These are phyloP conservation scores for Dendrobium nobile DNA, from an alignment of 106 monocot genomes.

Conservation along the genomic window DNA sequence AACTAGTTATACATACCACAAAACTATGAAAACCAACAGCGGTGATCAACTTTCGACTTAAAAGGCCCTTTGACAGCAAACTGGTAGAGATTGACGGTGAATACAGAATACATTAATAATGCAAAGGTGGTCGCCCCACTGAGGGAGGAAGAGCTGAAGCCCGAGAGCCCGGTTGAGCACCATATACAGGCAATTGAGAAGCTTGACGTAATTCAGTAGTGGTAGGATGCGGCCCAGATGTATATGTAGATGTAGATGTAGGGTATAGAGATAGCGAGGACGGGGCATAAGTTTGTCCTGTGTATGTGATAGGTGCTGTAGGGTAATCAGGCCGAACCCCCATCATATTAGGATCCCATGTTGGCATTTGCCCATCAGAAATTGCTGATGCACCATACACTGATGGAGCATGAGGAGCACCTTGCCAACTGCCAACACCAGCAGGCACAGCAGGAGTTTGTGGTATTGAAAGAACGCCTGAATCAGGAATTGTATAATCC, in stretches of 20 bases:
- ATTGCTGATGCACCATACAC: conserved; percentile 21
- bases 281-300: conserved; percentile 23
- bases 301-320: conserved; percentile 17
- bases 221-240: neutral
- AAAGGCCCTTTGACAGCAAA: neutral
- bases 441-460: conserved; percentile 32
- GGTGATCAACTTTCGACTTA: neutral
- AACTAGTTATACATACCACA: neutral
- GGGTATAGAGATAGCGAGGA: neutral
- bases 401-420: conserved; percentile 24
- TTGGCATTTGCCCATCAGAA: conserved; percentile 24
- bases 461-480: conserved; percentile 38
- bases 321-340: conserved; percentile 10
- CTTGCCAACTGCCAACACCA: conserved; percentile 28
- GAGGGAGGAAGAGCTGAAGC: conserved; percentile 21
- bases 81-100: neutral
- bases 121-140: conserved; percentile 36
- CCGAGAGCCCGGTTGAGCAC: conserved; percentile 13
- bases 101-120: conserved; percentile 15
- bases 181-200: conserved; percentile 34
- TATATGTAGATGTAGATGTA: neutral
- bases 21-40: neutral
- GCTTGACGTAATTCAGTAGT: conserved; percentile 1
- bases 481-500: conserved; percentile 66
- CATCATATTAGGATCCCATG: conserved; percentile 54